Evolutionary conservation across 768 basidiomycete genomes (phyloP).

Genomic region (Lenzites betulinus): DNA sequence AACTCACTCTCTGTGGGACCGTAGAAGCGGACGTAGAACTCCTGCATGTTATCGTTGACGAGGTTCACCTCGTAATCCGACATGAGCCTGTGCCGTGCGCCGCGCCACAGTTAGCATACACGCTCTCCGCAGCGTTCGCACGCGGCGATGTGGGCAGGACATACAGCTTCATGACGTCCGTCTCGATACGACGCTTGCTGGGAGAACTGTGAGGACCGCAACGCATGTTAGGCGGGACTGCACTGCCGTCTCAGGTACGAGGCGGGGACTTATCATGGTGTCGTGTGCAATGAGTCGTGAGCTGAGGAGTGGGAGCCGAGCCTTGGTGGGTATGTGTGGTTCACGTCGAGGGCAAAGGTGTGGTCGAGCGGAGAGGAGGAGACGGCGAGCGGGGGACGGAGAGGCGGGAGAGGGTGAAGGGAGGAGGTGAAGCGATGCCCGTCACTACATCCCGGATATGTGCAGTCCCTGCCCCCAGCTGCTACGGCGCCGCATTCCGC

Average conservation of each 20-base stretch:
- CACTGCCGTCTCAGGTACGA: not conserved
- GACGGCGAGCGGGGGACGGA: not conserved
- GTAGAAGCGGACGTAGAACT: slow-evolving; percentile 96
- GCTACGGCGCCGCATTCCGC: slow-evolving; percentile 7
- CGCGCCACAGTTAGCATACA: not conserved
- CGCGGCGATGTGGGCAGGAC: slow-evolving; percentile 25
- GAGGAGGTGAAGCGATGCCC: slow-evolving; percentile 5
- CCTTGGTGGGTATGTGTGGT: not conserved
- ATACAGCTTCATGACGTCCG: slow-evolving; percentile 99
- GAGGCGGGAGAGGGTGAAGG: slow-evolving; percentile 10
- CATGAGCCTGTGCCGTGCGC: slow-evolving; percentile 69
- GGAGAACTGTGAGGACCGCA: slow-evolving; percentile 64
- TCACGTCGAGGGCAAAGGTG: slow-evolving; percentile 1
- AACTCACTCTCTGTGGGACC: slow-evolving; percentile 87
- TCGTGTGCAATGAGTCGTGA: not conserved
- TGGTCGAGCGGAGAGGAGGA: not conserved
- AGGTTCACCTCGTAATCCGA: slow-evolving; percentile 98
- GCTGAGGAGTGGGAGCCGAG: not conserved
- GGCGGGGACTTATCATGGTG: slow-evolving; percentile 59
- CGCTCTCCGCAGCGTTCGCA: no score
- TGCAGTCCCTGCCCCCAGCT: no score
- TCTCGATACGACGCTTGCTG: slow-evolving; percentile 92
- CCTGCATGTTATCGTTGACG: slow-evolving; percentile 98
- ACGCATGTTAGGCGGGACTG: slow-evolving; percentile 32
- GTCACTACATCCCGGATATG: not conserved